Percentiles rank a stretch among this genome's conserved stretches.
These are phyloP conservation scores for Phytophthora parvispora DNA, from an alignment of 352 stramenopile species.

Conservation along the genomic window DNA sequence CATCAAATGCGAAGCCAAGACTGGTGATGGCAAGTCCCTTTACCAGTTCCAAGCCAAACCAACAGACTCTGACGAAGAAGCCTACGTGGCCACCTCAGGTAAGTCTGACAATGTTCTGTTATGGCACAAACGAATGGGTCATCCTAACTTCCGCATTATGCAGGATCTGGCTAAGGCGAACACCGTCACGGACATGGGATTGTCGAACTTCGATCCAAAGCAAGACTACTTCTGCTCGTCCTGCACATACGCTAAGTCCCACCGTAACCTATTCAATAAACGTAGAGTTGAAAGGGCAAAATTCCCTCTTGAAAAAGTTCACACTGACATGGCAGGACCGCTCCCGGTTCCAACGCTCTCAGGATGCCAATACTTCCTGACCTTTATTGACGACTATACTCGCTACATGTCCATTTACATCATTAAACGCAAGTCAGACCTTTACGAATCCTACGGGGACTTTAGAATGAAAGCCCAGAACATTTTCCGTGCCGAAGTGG, in stretches of 20 bases:
- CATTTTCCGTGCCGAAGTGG: slow-evolving; percentile 5
- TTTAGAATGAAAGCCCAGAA: slow-evolving; percentile 23
- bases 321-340: slow-evolving; percentile 23
- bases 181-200: background rate
- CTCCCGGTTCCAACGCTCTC: slow-evolving; percentile 9
- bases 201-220: slow-evolving; percentile 3
- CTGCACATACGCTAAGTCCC: slow-evolving; percentile 18
- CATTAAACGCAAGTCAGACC: slow-evolving; percentile 14
- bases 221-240: slow-evolving; percentile 18
- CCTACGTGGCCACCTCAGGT: background rate
- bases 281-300: slow-evolving; percentile 21
- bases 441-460: slow-evolving; percentile 23
- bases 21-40: background rate
- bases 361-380: slow-evolving; percentile 24
- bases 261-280: slow-evolving; percentile 28
- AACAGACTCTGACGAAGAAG: background rate
- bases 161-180: slow-evolving; percentile 12
- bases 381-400: slow-evolving; percentile 29
- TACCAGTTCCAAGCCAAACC: slow-evolving; percentile 17
- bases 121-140: background rate
- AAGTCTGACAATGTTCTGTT: background rate
- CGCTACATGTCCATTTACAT: slow-evolving; percentile 26
- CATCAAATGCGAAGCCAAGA: slow-evolving; percentile 15
- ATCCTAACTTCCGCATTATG: slow-evolving; percentile 9
- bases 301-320: slow-evolving; percentile 21